Conservation (phyloP, 495 filamentous ascomycete species). For the Apodospora peruviana region DNA sequence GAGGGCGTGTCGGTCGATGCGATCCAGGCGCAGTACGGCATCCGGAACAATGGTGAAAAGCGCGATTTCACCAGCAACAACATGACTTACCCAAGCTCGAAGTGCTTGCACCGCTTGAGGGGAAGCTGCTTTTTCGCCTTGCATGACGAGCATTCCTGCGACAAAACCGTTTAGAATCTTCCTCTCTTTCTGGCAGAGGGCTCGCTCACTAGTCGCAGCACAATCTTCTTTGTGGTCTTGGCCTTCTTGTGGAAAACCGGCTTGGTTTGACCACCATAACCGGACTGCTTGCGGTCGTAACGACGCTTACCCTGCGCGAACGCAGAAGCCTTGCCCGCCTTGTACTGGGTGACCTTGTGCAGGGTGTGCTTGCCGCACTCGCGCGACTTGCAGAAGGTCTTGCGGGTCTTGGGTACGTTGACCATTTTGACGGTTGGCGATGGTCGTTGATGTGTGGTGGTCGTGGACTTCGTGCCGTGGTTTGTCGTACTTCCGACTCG, state of each 20-base stretch:
- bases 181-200: background rate
- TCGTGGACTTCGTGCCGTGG: constrained; percentile 17
- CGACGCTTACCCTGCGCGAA: constrained; percentile 99
- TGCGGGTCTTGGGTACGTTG: constrained; percentile 39
- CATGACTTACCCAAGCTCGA: constrained; percentile 87
- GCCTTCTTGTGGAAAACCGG: constrained; percentile 99
- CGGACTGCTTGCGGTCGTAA: constrained; percentile 99
- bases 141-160: constrained; percentile 91
- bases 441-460: constrained; percentile 21
- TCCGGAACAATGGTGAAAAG: background rate
- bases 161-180: constrained; percentile 31
- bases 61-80: background rate
- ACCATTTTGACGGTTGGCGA: constrained; percentile 35
- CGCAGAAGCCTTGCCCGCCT: constrained; percentile 75
- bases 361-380: constrained; percentile 90
- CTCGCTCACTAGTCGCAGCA: constrained; percentile 65
- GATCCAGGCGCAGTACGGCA: too few relatives aligned
- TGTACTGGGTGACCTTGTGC: constrained; percentile 97
- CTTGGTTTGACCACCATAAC: constrained; percentile 99
- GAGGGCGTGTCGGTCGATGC: too few relatives aligned
- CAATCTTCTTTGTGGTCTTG: constrained; percentile 99
- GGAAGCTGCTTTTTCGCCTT: constrained; percentile 98
- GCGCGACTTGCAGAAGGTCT: constrained; percentile 81
- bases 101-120: constrained; percentile 99
- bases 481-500: constrained; percentile 18